A percentile compares a stretch with the other conserved stretches of the same genome.
Evolutionary conservation across 768 basidiomycete genomes (phyloP).

Genomic region (Filobasidium wieringae): DNA sequence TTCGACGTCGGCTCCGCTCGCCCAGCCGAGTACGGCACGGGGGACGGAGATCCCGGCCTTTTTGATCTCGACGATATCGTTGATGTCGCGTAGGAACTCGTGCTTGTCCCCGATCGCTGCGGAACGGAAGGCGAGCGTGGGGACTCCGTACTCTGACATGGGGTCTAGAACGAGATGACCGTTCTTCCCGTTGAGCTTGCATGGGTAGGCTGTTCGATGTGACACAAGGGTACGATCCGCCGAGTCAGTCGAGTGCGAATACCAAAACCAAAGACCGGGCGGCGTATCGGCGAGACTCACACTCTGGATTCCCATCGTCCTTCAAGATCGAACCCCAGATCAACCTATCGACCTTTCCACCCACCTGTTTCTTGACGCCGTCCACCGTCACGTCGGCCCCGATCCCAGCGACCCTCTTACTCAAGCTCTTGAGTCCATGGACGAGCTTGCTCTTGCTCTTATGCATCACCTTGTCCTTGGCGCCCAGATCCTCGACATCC

Average conservation of each 20-base stretch:
- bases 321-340: constrained; percentile 35
- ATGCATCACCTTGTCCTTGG: constrained; percentile 25
- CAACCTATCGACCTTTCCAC: constrained; percentile 35
- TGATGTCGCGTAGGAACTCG: constrained; percentile 31
- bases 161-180: constrained; percentile 37
- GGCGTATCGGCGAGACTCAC: constrained; percentile 21
- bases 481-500: constrained; percentile 19
- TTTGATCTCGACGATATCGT: constrained; percentile 41
- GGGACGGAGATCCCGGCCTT: constrained; percentile 39
- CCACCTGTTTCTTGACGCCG: constrained; percentile 34
- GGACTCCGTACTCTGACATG: constrained; percentile 17
- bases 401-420: constrained; percentile 40
- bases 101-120: neutral
- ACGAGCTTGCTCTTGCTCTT: constrained; percentile 36
- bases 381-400: constrained; percentile 40
- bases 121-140: constrained; percentile 27
- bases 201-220: constrained; percentile 36
- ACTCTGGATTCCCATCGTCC: constrained; percentile 31
- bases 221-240: neutral
- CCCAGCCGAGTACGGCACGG: constrained; percentile 40
- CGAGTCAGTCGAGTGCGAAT: neutral
- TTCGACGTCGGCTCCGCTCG: constrained; percentile 38
- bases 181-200: constrained; percentile 33
- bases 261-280: neutral
- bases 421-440: constrained; percentile 30